Percentiles rank a stretch among this genome's conserved stretches.
phyloP scores from a whole-genome alignment of 129 eudicot genomes.

The Sambucus nigra region DNA sequence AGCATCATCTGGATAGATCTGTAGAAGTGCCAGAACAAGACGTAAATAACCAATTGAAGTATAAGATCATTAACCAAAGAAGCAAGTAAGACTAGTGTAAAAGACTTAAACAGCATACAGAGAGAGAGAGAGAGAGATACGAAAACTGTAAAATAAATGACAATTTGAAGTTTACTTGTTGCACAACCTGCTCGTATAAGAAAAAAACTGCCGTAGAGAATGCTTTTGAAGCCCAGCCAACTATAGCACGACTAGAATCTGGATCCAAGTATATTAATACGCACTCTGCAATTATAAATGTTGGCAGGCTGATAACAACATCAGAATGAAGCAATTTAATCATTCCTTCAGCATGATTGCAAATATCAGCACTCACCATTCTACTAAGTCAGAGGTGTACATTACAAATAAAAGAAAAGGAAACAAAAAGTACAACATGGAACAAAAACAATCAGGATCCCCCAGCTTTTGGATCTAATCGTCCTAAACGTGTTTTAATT shows the following conservation, averaged over 20 bases:
- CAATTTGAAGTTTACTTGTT: neutral
- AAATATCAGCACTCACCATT: neutral
- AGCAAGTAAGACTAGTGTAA: slow-evolving; percentile 4
- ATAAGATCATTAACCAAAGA: slow-evolving; percentile 3
- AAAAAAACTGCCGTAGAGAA: slow-evolving; percentile 83
- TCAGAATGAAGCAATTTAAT: slow-evolving; percentile 44
- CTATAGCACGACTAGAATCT: slow-evolving; percentile 72
- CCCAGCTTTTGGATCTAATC: no score
- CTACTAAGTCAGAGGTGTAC: neutral
- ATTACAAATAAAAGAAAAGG: neutral
- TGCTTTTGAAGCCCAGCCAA: slow-evolving; percentile 83
- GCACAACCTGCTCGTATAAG: slow-evolving; percentile 89
- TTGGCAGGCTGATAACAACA: slow-evolving; percentile 92
- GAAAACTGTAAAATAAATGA: neutral
- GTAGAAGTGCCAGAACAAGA: slow-evolving; percentile 19
- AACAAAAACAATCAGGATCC: neutral
- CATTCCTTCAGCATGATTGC: slow-evolving; percentile 1
- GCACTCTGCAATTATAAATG: slow-evolving; percentile 99
- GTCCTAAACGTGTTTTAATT: no score
- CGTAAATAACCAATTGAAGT: slow-evolving; percentile 10
- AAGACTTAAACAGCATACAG: neutral
- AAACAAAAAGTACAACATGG: neutral
- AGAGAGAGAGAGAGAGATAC: neutral
- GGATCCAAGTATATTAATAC: slow-evolving; percentile 96
- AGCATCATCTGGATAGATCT: slow-evolving; percentile 96